Base-by-base conservation (phyloP, 2,329 filamentous ascomycete genomes). In the Sclerotinia nivalis region DNA sequence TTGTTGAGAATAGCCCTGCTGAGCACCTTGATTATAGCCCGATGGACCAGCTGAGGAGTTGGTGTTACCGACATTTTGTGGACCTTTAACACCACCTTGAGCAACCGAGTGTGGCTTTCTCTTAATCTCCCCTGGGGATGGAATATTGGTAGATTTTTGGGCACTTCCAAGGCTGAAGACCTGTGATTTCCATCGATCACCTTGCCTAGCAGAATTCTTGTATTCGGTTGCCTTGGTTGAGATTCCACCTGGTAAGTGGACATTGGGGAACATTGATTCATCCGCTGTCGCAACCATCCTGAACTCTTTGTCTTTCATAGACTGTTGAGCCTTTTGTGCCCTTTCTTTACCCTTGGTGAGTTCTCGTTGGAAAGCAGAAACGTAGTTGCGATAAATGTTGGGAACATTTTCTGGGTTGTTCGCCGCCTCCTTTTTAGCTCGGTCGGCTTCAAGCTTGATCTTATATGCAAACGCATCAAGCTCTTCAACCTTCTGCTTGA, bases 141-240 rank as follows among this genome's bases (percentile, higher is more conserved):
- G 93, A 56, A 97, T 85, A 76, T 91, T 87, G 34, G 82, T 85
- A 55, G 92, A 93, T 81, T 90, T 89, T 69, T 87, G 84, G 15
- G 94, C 93, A 56, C 83, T 86, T 61, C 96, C 95, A 75, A 98
- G 91, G 71, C 88, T 90, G 84, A 99, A 99, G 77, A 99, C 89
- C 13, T 95, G 93, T 72, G 92, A 96, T 84, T 97, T 91, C 96
- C 96, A 99, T 80, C 89, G 90, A 69, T 97, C 92, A 66, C 96
- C 96, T 87, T 96, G 93, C 74, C 84, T 85, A 12, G 95, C 93
- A 70, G 97, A 86, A 31, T 97, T 89, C 83, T 89, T 93, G 86
- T 96, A 98, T 81, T 97, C 93, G 34, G 93, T 96, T 13, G 95
- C 94, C 87, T 97, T 97, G 83, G 88, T 90, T 75, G 92, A 96